These are phyloP conservation scores for Stenogyne calaminthoides DNA, from an alignment of 305 asterid species.

Conservation along the genomic window DNA sequence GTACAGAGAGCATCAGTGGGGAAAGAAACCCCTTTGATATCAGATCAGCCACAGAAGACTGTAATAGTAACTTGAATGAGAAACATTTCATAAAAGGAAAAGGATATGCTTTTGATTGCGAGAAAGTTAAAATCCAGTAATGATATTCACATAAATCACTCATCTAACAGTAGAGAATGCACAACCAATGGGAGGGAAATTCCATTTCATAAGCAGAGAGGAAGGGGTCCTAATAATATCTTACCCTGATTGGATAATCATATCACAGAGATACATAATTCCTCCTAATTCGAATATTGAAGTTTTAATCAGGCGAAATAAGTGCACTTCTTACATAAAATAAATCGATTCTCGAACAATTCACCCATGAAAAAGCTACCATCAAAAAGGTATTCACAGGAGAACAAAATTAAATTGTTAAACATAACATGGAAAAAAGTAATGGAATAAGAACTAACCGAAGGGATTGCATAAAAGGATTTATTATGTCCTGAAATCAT, in stretches of 20 bases:
- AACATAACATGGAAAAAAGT: not conserved
- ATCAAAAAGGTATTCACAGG: not conserved
- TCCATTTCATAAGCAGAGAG: not conserved
- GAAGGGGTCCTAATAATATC: not conserved
- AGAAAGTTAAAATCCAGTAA: not conserved
- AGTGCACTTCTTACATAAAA: not conserved
- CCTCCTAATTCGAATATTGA: not conserved
- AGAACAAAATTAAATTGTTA: not conserved
- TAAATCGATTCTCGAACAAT: not conserved
- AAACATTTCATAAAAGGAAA: slow-evolving; percentile 1
- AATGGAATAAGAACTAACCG: not conserved
- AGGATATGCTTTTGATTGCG: not conserved
- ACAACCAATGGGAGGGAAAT: not conserved
- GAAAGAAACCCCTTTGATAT: slow-evolving; percentile 38
- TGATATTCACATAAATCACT: slow-evolving; percentile 13
- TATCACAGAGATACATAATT: not conserved
- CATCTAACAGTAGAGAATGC: slow-evolving; percentile 8
- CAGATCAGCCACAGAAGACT: slow-evolving; percentile 49
- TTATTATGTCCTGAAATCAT: not conserved
- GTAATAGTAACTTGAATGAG: slow-evolving; percentile 34
- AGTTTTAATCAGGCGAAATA: not conserved
- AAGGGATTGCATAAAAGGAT: not conserved
- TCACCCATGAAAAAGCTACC: not conserved
- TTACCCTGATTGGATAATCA: not conserved
- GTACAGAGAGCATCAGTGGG: slow-evolving; percentile 45